Evolutionary conservation across 2,329 filamentous ascomycete genomes (phyloP).

Genomic region (Exophiala sp.): DNA sequence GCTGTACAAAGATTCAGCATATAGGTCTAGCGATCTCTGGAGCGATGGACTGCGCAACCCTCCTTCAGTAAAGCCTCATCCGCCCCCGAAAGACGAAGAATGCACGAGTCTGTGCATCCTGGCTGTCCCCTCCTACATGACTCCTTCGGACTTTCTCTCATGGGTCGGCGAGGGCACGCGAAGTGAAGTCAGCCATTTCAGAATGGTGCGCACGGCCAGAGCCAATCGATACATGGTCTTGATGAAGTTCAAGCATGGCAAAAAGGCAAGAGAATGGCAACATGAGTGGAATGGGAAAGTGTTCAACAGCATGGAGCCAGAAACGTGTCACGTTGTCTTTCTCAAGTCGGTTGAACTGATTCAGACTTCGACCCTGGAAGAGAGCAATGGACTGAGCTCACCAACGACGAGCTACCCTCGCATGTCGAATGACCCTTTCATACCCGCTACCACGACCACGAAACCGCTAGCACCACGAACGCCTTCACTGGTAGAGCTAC

Average conservation of each 20-base stretch:
- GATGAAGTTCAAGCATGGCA: conserved; percentile 81
- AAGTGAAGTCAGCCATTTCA: conserved; percentile 83
- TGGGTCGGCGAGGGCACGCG: conserved; percentile 87
- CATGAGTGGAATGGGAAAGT: conserved; percentile 86
- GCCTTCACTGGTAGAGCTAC: conserved; percentile 81
- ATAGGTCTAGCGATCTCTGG: conserved; percentile 24
- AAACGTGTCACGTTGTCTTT: conserved; percentile 92
- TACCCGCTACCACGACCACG: conserved; percentile 50
- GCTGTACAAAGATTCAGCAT: conserved; percentile 50
- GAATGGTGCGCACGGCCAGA: conserved; percentile 85
- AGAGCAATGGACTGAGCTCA: conserved; percentile 32
- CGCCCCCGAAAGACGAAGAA: conserved; percentile 50
- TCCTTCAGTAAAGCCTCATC: conserved; percentile 17
- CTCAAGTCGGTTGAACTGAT: conserved; percentile 88
- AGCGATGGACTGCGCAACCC: conserved; percentile 24
- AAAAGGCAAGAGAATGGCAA: conserved; percentile 74
- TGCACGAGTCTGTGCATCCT: conserved; percentile 90
- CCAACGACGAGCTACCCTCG: conserved; percentile 54
- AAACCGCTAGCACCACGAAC: conserved; percentile 71
- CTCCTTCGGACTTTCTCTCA: conserved; percentile 82
- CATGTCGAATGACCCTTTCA: conserved; percentile 63
- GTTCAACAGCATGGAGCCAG: conserved; percentile 90
- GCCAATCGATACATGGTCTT: conserved; percentile 93
- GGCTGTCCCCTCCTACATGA: conserved; percentile 90
- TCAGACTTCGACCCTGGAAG: conserved; percentile 45